Base-by-base conservation (phyloP, 164 flowering plant species). In the Taxillus chinensis region DNA sequence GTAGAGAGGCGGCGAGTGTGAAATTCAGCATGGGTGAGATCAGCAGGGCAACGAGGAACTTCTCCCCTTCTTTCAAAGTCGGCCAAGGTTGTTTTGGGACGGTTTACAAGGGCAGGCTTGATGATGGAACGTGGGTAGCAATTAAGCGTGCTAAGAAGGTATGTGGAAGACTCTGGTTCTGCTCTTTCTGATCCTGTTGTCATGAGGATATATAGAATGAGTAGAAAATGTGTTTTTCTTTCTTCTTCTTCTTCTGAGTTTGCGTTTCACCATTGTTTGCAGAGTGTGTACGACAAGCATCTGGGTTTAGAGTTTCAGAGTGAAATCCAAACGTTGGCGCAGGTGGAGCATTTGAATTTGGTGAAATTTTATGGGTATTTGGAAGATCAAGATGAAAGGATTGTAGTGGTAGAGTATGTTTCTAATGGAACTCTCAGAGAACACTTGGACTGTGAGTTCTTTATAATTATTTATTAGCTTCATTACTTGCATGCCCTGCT, bases 41-140 rank as follows among this genome's bases (percentile, higher is more conserved):
- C 61, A 40, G 40, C 73, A 78, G 70, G 72, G 96, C 90, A 49
- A 90, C 98, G 0, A 83, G 70, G 71, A 84, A 83, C 71, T 90
- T 92, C 66, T 82, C 89, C 41, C 90, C 96, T 2, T 70, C 85
- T 15, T 69, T 75, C 64, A 90, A 83, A 78, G 77, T 92, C 15
- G 98, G 98, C 45, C 93, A 90, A 72, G 98, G 98, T 41, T 96
- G 98, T 13, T 92, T 86, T 74, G 98, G 96, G 49, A 85, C 83
- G 0, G 96, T 92, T 46, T 92, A 87, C 73, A 86, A 77, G 72
- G 98, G 87, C 6, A 82, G 64, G 67, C 79, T 92, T 4, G 74
- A 70, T 2, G 90, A 90, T 77, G 98, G 98, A 39, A 74, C 80
- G 3, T 5, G 75, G 5, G 96, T 90, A 66, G 96, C 98, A 0